phyloP scores from a whole-genome alignment of 176 grass and related monocot genomes.

The Triticum timopheevii region DNA sequence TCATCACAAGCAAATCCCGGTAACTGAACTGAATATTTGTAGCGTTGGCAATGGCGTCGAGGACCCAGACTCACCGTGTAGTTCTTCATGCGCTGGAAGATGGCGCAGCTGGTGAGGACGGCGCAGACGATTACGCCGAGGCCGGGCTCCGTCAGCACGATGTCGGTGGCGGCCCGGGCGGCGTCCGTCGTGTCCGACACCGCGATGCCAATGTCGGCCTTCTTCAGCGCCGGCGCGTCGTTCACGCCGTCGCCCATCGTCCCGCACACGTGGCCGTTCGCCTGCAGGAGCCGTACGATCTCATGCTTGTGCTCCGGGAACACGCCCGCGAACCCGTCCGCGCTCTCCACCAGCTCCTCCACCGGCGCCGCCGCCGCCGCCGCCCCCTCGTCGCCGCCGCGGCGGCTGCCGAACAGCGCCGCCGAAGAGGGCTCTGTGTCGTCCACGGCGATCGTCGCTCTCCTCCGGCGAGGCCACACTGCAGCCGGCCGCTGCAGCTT shows the following conservation, averaged over 20 bases:
- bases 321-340: slow-evolving; percentile 86
- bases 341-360: slow-evolving; percentile 70
- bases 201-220: slow-evolving; percentile 88
- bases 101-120: slow-evolving; percentile 74
- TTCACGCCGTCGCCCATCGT: slow-evolving; percentile 94
- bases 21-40: background rate
- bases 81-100: slow-evolving; percentile 94
- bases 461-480: background rate
- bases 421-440: slow-evolving; percentile 21
- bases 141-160: slow-evolving; percentile 86
- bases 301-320: slow-evolving; percentile 96
- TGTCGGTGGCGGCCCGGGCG: slow-evolving; percentile 74
- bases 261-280: slow-evolving; percentile 51
- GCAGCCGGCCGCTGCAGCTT: too few species aligned
- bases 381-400: slow-evolving; percentile 25
- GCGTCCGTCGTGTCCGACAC: slow-evolving; percentile 84
- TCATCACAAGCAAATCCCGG: background rate
- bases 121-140: slow-evolving; percentile 76
- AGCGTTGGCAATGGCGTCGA: background rate
- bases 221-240: slow-evolving; percentile 92
- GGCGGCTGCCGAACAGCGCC: slow-evolving; percentile 57
- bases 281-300: slow-evolving; percentile 75
- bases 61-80: slow-evolving; percentile 54
- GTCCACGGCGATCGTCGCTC: slow-evolving; percentile 9
- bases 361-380: slow-evolving; percentile 30